Evolutionary conservation across 768 basidiomycete species (phyloP), one percentile per base, ranked within the genome.

Genomic region (Leucogyrophana mollusca): DNA sequence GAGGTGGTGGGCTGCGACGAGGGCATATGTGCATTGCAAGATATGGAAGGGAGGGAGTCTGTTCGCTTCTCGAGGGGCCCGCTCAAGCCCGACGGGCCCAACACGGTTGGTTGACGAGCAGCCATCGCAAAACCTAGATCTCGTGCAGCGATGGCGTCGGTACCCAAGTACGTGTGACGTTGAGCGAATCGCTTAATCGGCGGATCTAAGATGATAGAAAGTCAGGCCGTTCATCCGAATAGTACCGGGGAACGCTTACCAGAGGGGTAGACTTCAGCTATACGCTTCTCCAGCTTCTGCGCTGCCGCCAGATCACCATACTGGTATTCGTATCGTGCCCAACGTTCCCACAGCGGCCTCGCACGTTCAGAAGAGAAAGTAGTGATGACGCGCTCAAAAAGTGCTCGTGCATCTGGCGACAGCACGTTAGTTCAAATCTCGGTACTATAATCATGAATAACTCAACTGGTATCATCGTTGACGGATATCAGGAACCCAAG

Each of bases 251-350:
- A 2, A 38, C 8, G 9, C 80, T 33, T 51, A 92, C 93, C 92
- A 40, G 80, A 80, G 0, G 93, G 85, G 66, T 91, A 97, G 1
- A 84, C 82, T 49, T 97, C 94, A 1, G 85, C 73, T 56, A 97
- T 88, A 7, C 96, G 81, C 50, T 84, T 83, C 65, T 96, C 94
- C 38, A 97, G 79, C 66, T 94, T 91, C 55, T 89, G 83, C 2
- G 90, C 81, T 2, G 90, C 87, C 34, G 89, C 84, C 27, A 94
- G 73, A 65, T 94, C 92, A n/a, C 92, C 92, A 58, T 89, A 97
- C 57, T 90, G 86, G 68, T 94, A 97, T 65, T 96, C 92, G 68
- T 95, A 95, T 45, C 87, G 77, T 4, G 93, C 85, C 96, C 94
- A 98, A 35, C 90, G 81, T 59, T 96, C 93, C 94, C 94, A 99